Evolutionary conservation across 345 rosid genomes (phyloP).

Genomic region (Combretum micranthum): DNA sequence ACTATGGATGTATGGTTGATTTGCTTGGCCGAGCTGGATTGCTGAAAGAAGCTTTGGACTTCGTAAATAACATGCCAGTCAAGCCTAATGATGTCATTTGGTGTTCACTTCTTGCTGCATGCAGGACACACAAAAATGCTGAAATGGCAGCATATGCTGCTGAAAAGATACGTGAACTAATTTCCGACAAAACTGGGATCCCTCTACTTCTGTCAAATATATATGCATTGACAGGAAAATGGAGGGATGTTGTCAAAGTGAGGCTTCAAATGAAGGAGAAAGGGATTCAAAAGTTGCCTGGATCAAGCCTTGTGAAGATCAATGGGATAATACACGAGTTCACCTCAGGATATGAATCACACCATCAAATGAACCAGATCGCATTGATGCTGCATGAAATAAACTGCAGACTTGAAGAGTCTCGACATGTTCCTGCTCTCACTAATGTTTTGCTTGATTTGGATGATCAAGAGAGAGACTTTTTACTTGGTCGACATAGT

Average conservation of each 20-base stretch:
- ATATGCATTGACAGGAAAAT: conserved; percentile 55
- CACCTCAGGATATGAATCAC: conserved; percentile 52
- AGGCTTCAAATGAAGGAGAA: conserved; percentile 48
- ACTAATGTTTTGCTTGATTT: conserved; percentile 45
- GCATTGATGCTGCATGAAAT: conserved; percentile 43
- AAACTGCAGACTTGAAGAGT: conserved; percentile 24
- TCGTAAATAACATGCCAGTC: conserved; percentile 45
- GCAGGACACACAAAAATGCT: conserved; percentile 41
- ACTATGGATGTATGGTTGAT: conserved; percentile 74
- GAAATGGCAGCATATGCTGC: conserved; percentile 49
- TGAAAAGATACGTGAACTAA: conserved; percentile 26
- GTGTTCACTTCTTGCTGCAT: conserved; percentile 57
- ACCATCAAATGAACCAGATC: conserved; percentile 37
- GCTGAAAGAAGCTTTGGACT: conserved; percentile 40
- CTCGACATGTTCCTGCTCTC: conserved; percentile 50
- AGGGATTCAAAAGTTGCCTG: conserved; percentile 46
- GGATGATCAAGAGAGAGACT: conserved; percentile 45
- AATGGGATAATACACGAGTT: conserved; percentile 40
- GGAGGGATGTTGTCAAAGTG: conserved; percentile 48
- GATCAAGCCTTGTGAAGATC: conserved; percentile 41
- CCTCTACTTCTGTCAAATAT: conserved; percentile 50
- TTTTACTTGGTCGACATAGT: conserved; percentile 45
- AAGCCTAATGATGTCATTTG: conserved; percentile 66
- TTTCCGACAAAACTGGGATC: conserved; percentile 36
- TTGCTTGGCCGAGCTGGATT: conserved; percentile 62